A percentile compares a stretch with the other conserved stretches of the same genome.
These are phyloP conservation scores for Lactarius tabidus DNA, from an alignment of 768 basidiomycete species.

Conservation along the genomic window DNA sequence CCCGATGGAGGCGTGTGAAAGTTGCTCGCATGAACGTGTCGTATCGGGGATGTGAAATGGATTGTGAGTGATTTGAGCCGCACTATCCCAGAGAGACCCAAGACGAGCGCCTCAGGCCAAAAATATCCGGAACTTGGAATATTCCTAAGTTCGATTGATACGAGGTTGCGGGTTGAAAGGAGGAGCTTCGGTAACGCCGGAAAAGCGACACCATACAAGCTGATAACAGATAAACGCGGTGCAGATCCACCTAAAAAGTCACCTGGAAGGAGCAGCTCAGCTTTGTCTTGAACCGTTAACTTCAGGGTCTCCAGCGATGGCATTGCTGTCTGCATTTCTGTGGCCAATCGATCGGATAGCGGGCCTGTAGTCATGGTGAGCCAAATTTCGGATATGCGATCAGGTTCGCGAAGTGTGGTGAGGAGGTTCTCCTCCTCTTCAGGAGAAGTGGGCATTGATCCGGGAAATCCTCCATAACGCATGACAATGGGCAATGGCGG, in stretches of 20 bases:
- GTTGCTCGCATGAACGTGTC: not conserved
- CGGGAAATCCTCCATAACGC: not conserved
- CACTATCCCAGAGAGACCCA: not conserved
- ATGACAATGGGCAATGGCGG: not conserved
- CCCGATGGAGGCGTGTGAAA: not conserved
- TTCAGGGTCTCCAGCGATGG: not conserved
- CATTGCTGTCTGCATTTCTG: not conserved
- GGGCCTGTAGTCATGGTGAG: not conserved
- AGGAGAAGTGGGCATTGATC: not conserved
- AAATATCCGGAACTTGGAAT: not conserved
- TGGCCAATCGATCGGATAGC: not conserved
- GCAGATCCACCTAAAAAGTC: not conserved
- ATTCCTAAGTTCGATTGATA: not conserved
- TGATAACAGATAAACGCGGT: not conserved
- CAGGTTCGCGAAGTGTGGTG: not conserved
- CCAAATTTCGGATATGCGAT: not conserved
- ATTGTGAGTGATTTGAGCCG: not conserved
- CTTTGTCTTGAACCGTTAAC: not conserved
- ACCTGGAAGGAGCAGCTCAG: not conserved
- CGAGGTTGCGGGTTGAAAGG: not conserved
- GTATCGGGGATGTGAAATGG: not conserved
- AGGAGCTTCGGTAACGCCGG: conserved; percentile 5
- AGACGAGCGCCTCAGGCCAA: not conserved
- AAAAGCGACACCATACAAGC: not conserved
- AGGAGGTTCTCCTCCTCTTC: not conserved